Evolutionary conservation across 192 early-diverging fungal genomes (phyloP).

Genomic region (Kappamyces sp.): DNA sequence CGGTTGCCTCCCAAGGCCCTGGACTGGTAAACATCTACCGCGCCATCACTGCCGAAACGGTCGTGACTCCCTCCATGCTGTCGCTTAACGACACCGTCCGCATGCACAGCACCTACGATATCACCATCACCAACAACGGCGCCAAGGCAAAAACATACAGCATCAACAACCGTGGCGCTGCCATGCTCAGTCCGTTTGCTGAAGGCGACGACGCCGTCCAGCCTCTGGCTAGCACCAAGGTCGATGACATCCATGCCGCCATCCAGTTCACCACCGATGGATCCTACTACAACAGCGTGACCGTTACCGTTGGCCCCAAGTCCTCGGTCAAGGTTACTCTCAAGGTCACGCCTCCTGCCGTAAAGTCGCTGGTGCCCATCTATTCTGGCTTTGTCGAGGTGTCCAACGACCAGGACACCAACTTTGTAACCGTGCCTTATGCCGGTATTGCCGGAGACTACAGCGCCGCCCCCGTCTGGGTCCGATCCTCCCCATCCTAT

Average conservation of each 20-base stretch:
- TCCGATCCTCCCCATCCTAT: not conserved
- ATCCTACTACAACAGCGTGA: not conserved
- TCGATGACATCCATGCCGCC: slow-evolving; percentile 16
- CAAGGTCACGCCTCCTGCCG: slow-evolving; percentile 24
- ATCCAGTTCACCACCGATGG: slow-evolving; percentile 6
- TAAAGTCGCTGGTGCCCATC: slow-evolving; percentile 19
- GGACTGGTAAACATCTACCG: slow-evolving; percentile 69
- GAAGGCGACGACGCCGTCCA: slow-evolving; percentile 21
- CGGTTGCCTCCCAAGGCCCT: slow-evolving; percentile 60
- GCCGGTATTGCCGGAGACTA: slow-evolving; percentile 21
- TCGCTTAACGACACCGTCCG: slow-evolving; percentile 34
- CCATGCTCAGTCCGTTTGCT: slow-evolving; percentile 10
- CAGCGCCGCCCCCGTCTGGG: slow-evolving; percentile 10
- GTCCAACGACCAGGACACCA: slow-evolving; percentile 2
- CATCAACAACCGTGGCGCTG: slow-evolving; percentile 16
- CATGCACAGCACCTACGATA: slow-evolving; percentile 1
- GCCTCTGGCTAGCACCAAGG: slow-evolving; percentile 9
- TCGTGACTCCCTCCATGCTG: slow-evolving; percentile 42
- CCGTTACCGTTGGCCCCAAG: slow-evolving; percentile 24
- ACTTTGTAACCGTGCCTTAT: slow-evolving; percentile 21
- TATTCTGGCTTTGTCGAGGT: slow-evolving; percentile 29
- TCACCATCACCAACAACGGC: slow-evolving; percentile 28
- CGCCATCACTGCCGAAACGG: slow-evolving; percentile 47
- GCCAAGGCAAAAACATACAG: slow-evolving; percentile 18
- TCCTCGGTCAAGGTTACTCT: slow-evolving; percentile 21